Conservation (phyloP, 75 land plant genomes). For the Pinus tabuliformis region DNA sequence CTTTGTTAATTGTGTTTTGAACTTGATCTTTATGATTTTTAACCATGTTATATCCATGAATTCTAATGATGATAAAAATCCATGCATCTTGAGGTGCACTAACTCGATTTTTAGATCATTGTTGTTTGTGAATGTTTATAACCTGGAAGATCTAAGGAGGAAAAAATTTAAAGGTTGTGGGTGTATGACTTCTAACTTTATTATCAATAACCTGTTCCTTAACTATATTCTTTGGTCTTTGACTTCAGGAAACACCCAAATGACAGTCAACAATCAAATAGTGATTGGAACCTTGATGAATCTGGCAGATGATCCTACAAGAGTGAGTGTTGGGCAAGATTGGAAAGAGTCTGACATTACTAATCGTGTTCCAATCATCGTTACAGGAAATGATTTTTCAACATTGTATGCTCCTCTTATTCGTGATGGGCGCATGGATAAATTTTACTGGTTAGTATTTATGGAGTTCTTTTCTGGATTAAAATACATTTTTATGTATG, state of each 20-base stretch:
- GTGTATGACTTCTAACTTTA: neutral
- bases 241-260: conserved; percentile 72
- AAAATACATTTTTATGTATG: too few relatives aligned
- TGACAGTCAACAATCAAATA: conserved; percentile 98
- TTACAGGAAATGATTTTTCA: conserved; percentile 95
- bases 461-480: neutral
- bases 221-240: conserved; percentile 1
- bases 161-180: neutral
- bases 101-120: neutral
- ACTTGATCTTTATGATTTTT: neutral
- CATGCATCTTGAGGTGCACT: neutral
- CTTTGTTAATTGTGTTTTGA: neutral
- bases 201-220: neutral
- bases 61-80: neutral
- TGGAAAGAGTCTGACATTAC: conserved; percentile 83
- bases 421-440: conserved; percentile 98
- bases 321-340: conserved; percentile 89
- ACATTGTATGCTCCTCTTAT: conserved; percentile 92
- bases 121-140: neutral
- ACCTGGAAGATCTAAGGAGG: neutral
- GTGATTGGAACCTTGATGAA: conserved; percentile 97
- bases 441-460: conserved; percentile 75
- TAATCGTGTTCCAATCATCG: conserved; percentile 81
- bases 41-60: neutral
- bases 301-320: conserved; percentile 87